Percentiles rank a stretch among this genome's conserved stretches.
Conservation (phyloP, 345 rosid species). For the Pugionium cornutum region DNA sequence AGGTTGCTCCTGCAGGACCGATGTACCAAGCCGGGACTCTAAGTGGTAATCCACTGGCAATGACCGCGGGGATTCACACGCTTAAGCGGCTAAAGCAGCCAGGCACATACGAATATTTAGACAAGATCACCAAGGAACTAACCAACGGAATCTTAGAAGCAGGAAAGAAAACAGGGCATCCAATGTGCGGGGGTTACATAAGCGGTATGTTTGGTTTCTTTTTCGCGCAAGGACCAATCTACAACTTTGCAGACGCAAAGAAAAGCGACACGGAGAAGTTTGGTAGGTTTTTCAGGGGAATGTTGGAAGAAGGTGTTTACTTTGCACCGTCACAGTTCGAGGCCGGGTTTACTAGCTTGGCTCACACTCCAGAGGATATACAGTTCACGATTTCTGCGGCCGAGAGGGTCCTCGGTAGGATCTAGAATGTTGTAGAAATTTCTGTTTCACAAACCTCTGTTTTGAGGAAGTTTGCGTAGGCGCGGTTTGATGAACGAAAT, state of each 20-base stretch:
- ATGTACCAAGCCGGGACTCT: constrained; percentile 98
- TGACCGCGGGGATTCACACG: constrained; percentile 89
- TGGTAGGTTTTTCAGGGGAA: constrained; percentile 69
- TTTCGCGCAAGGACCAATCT: constrained; percentile 86
- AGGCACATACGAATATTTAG: constrained; percentile 74
- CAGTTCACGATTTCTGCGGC: constrained; percentile 76
- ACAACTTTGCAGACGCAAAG: constrained; percentile 78
- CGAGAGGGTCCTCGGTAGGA: constrained; percentile 64
- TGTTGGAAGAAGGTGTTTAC: constrained; percentile 95
- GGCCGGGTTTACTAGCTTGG: constrained; percentile 95
- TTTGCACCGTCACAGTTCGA: constrained; percentile 97
- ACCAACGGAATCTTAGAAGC: constrained; percentile 70
- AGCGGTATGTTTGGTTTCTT: constrained; percentile 95
- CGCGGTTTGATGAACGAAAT: constrained; percentile 5
- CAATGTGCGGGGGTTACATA: constrained; percentile 81
- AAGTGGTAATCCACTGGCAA: constrained; percentile 95
- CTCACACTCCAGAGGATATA: constrained; percentile 75
- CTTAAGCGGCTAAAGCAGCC: constrained; percentile 68
- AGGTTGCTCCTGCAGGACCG: constrained; percentile 93
- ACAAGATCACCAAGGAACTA: constrained; percentile 71
- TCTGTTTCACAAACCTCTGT: constrained; percentile 8
- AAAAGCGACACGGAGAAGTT: constrained; percentile 80
- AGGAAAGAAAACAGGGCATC: constrained; percentile 82
- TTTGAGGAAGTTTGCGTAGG: not conserved
- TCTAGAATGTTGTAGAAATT: constrained; percentile 45